Conservation (phyloP, 2,329 filamentous ascomycete genomes). For the Lithohypha guttulata region DNA sequence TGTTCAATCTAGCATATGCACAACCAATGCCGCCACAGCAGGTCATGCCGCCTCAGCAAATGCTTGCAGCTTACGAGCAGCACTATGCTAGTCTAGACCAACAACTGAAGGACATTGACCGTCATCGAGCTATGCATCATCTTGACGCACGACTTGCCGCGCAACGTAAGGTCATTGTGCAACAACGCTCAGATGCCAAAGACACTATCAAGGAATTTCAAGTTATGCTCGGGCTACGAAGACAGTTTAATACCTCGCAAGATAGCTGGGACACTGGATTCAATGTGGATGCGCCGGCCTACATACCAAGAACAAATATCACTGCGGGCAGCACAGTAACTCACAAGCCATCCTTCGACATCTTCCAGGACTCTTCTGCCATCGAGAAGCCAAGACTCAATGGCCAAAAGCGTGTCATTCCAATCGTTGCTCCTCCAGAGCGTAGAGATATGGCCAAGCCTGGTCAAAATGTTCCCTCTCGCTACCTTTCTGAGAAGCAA, state of each 20-base stretch:
- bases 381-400: background rate
- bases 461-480: no score
- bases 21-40: background rate
- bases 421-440: slow-evolving; percentile 19
- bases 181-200: slow-evolving; percentile 17
- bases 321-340: background rate
- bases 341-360: slow-evolving; percentile 9
- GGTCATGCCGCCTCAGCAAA: slow-evolving; percentile 2
- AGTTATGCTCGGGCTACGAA: slow-evolving; percentile 6
- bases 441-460: background rate
- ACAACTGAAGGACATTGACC: slow-evolving; percentile 20
- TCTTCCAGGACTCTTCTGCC: background rate
- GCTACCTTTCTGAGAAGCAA: no score
- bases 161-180: slow-evolving; percentile 17
- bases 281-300: slow-evolving; percentile 18
- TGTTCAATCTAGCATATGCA: background rate
- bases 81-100: slow-evolving; percentile 17
- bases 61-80: slow-evolving; percentile 4
- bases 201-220: slow-evolving; percentile 13
- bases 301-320: slow-evolving; percentile 13
- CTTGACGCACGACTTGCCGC: slow-evolving; percentile 13
- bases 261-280: slow-evolving; percentile 10
- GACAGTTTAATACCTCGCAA: slow-evolving; percentile 4
- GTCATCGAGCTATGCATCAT: slow-evolving; percentile 18
- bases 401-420: slow-evolving; percentile 11